These are phyloP conservation scores for Candida buenavistaensis DNA, from an alignment of 1,139 yeast species.

Conservation along the genomic window DNA sequence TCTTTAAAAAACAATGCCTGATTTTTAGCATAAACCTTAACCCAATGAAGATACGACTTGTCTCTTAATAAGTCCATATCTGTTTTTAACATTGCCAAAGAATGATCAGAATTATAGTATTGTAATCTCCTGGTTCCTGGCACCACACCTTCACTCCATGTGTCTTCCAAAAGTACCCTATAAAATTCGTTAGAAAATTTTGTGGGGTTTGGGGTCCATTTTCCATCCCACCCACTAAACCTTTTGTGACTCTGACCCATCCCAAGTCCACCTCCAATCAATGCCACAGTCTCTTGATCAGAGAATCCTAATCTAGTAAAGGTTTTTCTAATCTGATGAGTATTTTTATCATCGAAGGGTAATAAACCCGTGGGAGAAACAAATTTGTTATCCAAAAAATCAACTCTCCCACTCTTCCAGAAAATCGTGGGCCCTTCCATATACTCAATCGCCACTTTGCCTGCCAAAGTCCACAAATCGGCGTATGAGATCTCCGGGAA, in stretches of 20 bases:
- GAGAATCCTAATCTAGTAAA: slow-evolving; percentile 62
- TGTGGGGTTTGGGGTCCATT: slow-evolving; percentile 39
- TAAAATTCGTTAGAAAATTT: slow-evolving; percentile 40
- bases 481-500: slow-evolving; percentile 64
- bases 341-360: slow-evolving; percentile 57
- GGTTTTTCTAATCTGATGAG: slow-evolving; percentile 53
- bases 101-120: slow-evolving; percentile 34
- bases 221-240: slow-evolving; percentile 46
- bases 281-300: slow-evolving; percentile 62
- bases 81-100: slow-evolving; percentile 66
- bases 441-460: slow-evolving; percentile 57
- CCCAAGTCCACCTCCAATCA: slow-evolving; percentile 66
- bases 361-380: slow-evolving; percentile 66
- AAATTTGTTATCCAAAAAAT: slow-evolving; percentile 47
- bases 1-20: slow-evolving; percentile 50
- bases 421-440: slow-evolving; percentile 57
- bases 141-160: slow-evolving; percentile 34
- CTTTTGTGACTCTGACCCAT: slow-evolving; percentile 64
- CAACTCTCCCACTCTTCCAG: slow-evolving; percentile 66
- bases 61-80: slow-evolving; percentile 58
- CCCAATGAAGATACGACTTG: slow-evolving; percentile 48
- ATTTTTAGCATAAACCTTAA: slow-evolving; percentile 55
- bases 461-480: slow-evolving; percentile 68
- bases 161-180: slow-evolving; percentile 28
- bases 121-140: slow-evolving; percentile 43